Base-by-base conservation (phyloP, 495 filamentous ascomycete genomes). In the Emericellopsis terricola region DNA sequence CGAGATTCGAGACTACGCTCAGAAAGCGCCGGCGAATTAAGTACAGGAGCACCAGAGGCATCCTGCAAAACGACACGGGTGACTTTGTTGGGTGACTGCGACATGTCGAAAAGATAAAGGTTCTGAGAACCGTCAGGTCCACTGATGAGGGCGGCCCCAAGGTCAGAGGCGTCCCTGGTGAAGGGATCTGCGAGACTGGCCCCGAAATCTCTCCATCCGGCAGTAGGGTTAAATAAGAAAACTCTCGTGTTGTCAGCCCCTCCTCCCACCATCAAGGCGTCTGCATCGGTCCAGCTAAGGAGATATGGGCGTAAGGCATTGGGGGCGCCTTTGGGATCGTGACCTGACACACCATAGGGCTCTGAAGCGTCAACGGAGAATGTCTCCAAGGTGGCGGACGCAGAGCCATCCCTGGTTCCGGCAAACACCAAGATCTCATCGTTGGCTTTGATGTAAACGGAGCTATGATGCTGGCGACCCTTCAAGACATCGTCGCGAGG, bases 91-190 rank as follows among this genome's bases (percentile, higher is more conserved):
- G 91, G 86, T 2, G 71, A 73, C 8, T 60, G 60, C 9, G 58
- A 67, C 64, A 87, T 70, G 46, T 94, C 72, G 49, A 85, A 96
- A 1, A 69, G 69, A 41, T 85, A 69, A 9, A 96, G 58, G n/a
- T 82, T 62, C 48, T 84, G 89, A 52, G 78, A 84, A 3, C 73
- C 81, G 46, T 92, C 80, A 27, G 73, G 68, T 6, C 73, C 76
- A 33, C 60, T 57, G 14, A 92, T 50, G 10, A 94, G 50, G 4
- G 69, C 62, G 13, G 65, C 71, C 44, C 73, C 67, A n/a, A 69
- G 51, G 0, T 41, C 37, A 3, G 56, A 54, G 4, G 59, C 50
- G 19, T 69, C 65, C 38, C 68, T 65, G 5, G 66, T 46, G 8
- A 87, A 41, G 10, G 67, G 62, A 20, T 59, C 43, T n/a, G 61